phyloP scores from a whole-genome alignment of 202 grass and related monocot genomes.

The Setaria italica region DNA sequence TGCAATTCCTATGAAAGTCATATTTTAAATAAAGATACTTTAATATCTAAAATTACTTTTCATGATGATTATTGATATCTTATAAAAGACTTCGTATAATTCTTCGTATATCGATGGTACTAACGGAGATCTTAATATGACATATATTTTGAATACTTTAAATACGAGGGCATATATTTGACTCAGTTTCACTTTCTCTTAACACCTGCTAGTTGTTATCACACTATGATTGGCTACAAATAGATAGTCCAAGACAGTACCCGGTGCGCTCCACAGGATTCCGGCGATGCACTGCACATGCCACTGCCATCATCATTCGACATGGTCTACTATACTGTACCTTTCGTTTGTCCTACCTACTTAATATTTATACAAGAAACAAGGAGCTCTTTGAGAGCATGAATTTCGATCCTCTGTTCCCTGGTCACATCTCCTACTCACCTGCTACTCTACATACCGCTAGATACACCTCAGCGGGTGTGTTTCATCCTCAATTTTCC shows the following conservation, averaged over 20 bases:
- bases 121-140: too few species aligned
- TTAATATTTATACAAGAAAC: conserved; percentile 27
- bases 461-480: not conserved
- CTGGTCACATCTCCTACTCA: not conserved
- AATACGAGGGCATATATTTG: not conserved
- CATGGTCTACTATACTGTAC: not conserved
- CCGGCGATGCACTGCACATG: conserved; percentile 35
- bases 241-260: conserved; percentile 10
- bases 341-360: conserved; percentile 6
- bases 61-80: not conserved
- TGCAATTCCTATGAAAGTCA: not conserved
- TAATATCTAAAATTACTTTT: not conserved
- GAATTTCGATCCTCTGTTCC: not conserved
- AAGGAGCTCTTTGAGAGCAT: conserved; percentile 10
- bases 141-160: not conserved
- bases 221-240: conserved; percentile 20
- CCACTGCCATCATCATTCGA: conserved; percentile 25
- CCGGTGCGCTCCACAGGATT: conserved; percentile 1
- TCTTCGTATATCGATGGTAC: not conserved
- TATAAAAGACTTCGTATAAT: not conserved
- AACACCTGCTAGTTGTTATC: not conserved
- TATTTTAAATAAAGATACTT: not conserved
- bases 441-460: not conserved
- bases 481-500: not conserved
- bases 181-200: not conserved